Percentiles rank a stretch among this genome's conserved stretches.
Evolutionary conservation across 106 monocot species (phyloP).

Genomic region (Iris macrosiphon): DNA sequence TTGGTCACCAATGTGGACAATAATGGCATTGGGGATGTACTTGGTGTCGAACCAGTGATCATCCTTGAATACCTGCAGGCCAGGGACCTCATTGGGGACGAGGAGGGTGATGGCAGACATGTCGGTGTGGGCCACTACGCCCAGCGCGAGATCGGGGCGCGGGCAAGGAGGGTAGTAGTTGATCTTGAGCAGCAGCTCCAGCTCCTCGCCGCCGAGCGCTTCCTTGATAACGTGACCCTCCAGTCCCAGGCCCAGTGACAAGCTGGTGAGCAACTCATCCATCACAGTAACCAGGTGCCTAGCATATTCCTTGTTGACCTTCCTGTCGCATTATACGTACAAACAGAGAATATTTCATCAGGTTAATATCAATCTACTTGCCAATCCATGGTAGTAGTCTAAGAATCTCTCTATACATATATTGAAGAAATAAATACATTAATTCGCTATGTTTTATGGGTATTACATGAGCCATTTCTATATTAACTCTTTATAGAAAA

Average conservation of each 20-base stretch:
- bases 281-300: slow-evolving; percentile 24
- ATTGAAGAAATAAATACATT: too few species aligned
- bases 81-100: slow-evolving; percentile 70
- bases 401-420: too few species aligned
- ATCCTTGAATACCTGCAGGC: slow-evolving; percentile 72
- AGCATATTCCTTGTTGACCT: slow-evolving; percentile 53
- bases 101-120: slow-evolving; percentile 66
- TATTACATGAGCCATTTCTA: too few species aligned
- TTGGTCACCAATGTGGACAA: slow-evolving; percentile 77
- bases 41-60: slow-evolving; percentile 48
- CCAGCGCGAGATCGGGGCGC: slow-evolving; percentile 56
- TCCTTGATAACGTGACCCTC: slow-evolving; percentile 30
- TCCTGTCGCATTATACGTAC: slow-evolving; percentile 23
- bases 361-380: too few species aligned
- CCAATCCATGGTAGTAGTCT: too few species aligned
- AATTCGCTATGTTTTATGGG: too few species aligned
- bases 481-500: too few species aligned
- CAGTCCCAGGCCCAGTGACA: slow-evolving; percentile 44
- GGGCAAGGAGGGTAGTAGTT: slow-evolving; percentile 88
- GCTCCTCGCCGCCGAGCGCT: slow-evolving; percentile 41
- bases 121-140: slow-evolving; percentile 71
- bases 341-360: too few species aligned
- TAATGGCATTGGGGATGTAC: slow-evolving; percentile 48
- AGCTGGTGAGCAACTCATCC: slow-evolving; percentile 26
- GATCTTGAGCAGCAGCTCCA: slow-evolving; percentile 54